Base-by-base conservation (phyloP, 306 rosid genomes). In the barrel medic (Medicago truncatula) region DNA sequence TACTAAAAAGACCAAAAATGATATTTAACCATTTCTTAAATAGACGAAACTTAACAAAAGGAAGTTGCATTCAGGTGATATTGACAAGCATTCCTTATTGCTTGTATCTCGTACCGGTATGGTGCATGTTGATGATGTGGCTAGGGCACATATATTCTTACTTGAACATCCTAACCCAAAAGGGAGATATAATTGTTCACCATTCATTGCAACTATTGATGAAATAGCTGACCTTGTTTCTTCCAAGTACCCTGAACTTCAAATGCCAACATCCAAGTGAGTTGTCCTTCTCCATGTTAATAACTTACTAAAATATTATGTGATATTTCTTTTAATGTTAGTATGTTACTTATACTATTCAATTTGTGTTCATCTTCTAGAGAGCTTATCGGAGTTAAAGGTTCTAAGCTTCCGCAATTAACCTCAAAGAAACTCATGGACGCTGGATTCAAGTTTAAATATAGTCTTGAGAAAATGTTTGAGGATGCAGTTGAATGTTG, bases 121-220 rank as follows among this genome's bases (percentile, higher is more conserved):
- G 82, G 95, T 87, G 36, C 88, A 89, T 70, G 87, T 86, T 13
- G 89, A 89, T 66, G 95, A 90, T 50, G 70, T 84, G 43, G 82
- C 78, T 1, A 66, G 89, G 47, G 88, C 91, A 56, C 87, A 88
- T 20, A 86, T 88, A 13, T 85, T 83, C 74, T 82, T 85, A 9
- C 78, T 88, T 44, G 88, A 88, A 64, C 73, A 82, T 43, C 82
- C 88, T 9, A 73, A 74, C 56, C 83, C 84, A 11, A 85, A 67
- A 16, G 91, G 91, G 50, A 80, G 92, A 67, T 90, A 78, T 67
- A 88, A 68, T 86, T 90, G 92, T 54, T 88, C 92, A 47, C 86
- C 87, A 8, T 59, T 60, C 49, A 11, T 8, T 61, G 75, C 54
- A 4, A 62, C 82, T 31, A 20, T 82, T 21, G 77, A 82, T 52